These are phyloP conservation scores for Pseudocercospora fuligena DNA, from an alignment of 2,329 filamentous ascomycete species.

Conservation along the genomic window DNA sequence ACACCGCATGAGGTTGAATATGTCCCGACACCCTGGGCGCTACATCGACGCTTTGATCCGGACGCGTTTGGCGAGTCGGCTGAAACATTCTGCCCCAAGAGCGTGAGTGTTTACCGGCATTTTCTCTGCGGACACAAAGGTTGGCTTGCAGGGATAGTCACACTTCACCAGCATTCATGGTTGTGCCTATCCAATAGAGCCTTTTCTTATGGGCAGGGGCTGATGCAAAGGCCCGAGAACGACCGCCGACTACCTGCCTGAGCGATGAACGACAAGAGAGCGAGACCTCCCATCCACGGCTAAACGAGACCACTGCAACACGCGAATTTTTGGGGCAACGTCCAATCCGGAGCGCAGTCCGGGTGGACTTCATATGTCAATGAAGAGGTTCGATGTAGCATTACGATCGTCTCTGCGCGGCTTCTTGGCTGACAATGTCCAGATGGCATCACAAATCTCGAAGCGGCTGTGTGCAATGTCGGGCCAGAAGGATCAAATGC, in stretches of 20 bases:
- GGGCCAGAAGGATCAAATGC: conserved; percentile 7
- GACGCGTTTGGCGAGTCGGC: background rate
- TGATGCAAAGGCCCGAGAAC: background rate
- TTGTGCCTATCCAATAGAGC: background rate
- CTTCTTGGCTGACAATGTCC: background rate
- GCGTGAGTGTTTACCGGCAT: background rate
- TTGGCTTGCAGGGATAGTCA: background rate
- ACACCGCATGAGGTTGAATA: too few species aligned
- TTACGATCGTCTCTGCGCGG: background rate
- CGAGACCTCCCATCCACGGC: background rate
- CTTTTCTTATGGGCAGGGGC: background rate
- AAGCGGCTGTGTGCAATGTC: conserved; percentile 6
- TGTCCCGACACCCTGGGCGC: background rate
- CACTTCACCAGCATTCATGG: background rate
- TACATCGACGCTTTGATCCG: background rate
- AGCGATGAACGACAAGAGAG: background rate
- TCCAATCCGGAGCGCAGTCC: background rate
- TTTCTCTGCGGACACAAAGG: background rate
- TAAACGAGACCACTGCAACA: background rate
- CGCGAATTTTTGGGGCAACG: background rate
- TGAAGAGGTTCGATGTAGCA: background rate
- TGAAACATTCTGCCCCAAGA: background rate
- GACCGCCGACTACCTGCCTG: background rate
- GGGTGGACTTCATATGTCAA: background rate
- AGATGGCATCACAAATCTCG: conserved; percentile 11